Evolutionary conservation across 805 yeast species (phyloP).

Genomic region (Candida tallmaniae): DNA sequence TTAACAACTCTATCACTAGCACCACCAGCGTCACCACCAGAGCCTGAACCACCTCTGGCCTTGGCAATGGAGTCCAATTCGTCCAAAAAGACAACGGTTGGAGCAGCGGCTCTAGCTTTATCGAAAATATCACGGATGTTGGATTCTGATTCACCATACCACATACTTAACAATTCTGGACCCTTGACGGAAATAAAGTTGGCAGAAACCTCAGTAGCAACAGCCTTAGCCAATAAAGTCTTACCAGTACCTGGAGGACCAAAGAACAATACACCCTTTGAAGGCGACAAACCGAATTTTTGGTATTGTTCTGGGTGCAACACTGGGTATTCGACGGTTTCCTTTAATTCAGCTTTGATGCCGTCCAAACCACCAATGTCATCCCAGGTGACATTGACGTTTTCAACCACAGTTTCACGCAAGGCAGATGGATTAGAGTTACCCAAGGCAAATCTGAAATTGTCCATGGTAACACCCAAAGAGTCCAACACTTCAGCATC

Average conservation of each 20-base stretch:
- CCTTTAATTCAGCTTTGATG: constrained; percentile 94
- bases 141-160: constrained; percentile 98
- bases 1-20: constrained; percentile 95
- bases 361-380: constrained; percentile 98
- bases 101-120: constrained; percentile 99
- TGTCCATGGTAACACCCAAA: constrained; percentile 97
- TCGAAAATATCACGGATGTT: constrained; percentile 97
- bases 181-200: constrained; percentile 97
- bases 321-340: constrained; percentile 98
- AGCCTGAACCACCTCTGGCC: constrained; percentile 83
- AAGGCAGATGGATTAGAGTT: constrained; percentile 98
- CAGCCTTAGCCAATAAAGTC: constrained; percentile 96
- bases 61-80: constrained; percentile 97
- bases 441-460: constrained; percentile 96
- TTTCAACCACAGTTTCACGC: constrained; percentile 98
- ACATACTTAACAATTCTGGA: constrained; percentile 95
- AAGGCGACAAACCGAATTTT: constrained; percentile 95
- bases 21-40: constrained; percentile 90
- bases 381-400: constrained; percentile 98
- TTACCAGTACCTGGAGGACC: constrained; percentile 99
- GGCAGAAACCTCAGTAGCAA: constrained; percentile 98
- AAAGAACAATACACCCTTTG: constrained; percentile 96
- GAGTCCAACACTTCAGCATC: constrained; percentile 96
- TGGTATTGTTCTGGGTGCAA: constrained; percentile 98
- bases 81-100: constrained; percentile 97